Percentiles rank a stretch among this genome's conserved stretches.
These are phyloP conservation scores for Citrus unshiu DNA, from an alignment of 345 rosid species.

Conservation along the genomic window DNA sequence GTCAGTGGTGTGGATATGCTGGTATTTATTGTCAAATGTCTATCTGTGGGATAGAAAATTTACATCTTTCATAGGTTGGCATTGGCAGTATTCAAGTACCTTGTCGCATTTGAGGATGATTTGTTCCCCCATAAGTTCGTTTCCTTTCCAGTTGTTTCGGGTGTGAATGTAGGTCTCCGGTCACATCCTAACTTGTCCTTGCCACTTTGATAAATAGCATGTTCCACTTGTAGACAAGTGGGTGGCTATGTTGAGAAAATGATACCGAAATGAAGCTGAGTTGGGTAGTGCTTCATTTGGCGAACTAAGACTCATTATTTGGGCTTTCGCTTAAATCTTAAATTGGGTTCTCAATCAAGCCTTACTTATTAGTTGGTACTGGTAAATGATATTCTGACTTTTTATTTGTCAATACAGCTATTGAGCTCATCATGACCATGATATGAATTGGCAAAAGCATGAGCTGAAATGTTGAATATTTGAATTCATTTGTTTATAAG, in stretches of 20 bases:
- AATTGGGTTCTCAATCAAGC: background rate
- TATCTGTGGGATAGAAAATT: background rate
- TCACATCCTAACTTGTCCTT: background rate
- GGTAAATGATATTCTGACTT: background rate
- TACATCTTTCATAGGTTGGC: background rate
- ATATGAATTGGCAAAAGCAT: background rate
- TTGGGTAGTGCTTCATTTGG: background rate
- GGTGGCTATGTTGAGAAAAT: background rate
- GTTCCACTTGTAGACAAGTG: background rate
- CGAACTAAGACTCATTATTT: background rate
- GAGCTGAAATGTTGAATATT: background rate
- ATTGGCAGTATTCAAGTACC: background rate
- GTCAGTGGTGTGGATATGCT: background rate
- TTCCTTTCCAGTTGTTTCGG: background rate
- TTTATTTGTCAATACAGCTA: background rate
- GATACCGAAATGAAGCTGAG: background rate
- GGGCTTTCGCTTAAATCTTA: background rate
- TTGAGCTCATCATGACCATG: background rate
- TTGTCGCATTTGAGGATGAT: background rate
- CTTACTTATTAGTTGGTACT: background rate
- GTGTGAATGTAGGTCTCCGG: background rate
- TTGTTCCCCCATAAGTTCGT: background rate
- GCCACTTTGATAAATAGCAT: background rate
- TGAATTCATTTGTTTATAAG: background rate
- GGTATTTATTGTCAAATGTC: background rate